These are phyloP conservation scores for Tuber magnatum DNA, from an alignment of 495 filamentous ascomycete species.

Conservation along the genomic window DNA sequence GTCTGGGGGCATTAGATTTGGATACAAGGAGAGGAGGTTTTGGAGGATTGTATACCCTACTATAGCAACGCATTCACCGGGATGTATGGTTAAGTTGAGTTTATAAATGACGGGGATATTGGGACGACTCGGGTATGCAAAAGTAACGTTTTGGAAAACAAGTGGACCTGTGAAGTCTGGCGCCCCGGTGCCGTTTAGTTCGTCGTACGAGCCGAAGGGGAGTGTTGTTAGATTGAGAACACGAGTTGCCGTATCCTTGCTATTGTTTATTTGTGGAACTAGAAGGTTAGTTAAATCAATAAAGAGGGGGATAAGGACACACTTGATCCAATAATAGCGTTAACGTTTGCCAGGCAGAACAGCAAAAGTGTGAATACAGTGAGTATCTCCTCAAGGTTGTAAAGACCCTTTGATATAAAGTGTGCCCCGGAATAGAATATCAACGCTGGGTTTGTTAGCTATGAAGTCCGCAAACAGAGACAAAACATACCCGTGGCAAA, in stretches of 20 bases:
- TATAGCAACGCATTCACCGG: slow-evolving; percentile 89
- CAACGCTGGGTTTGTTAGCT: slow-evolving; percentile 49
- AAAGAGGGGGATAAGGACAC: slow-evolving; percentile 5
- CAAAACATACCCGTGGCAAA: slow-evolving; percentile 56
- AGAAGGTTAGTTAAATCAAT: slow-evolving; percentile 14
- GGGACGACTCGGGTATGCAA: slow-evolving; percentile 60
- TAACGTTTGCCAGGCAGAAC: slow-evolving; percentile 67
- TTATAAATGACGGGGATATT: slow-evolving; percentile 53
- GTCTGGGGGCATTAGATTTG: slow-evolving; percentile 15
- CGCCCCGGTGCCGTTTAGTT: slow-evolving; percentile 32
- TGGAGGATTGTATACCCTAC: slow-evolving; percentile 48
- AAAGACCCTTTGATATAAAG: slow-evolving; percentile 49
- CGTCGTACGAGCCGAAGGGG: slow-evolving; percentile 58
- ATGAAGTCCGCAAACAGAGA: not conserved
- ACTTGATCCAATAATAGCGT: slow-evolving; percentile 59
- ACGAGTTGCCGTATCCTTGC: slow-evolving; percentile 62
- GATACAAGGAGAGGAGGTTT: slow-evolving; percentile 50
- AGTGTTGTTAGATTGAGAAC: slow-evolving; percentile 66
- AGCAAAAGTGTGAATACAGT: slow-evolving; percentile 75
- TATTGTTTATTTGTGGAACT: slow-evolving; percentile 72
- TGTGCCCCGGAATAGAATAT: slow-evolving; percentile 76
- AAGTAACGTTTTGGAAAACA: slow-evolving; percentile 53
- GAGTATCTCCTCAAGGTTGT: slow-evolving; percentile 54
- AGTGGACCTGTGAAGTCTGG: slow-evolving; percentile 49
- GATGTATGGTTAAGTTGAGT: slow-evolving; percentile 51